Base-by-base conservation (phyloP, 2,329 filamentous ascomycete species). In the Sporothrix pseudoabietina region DNA sequence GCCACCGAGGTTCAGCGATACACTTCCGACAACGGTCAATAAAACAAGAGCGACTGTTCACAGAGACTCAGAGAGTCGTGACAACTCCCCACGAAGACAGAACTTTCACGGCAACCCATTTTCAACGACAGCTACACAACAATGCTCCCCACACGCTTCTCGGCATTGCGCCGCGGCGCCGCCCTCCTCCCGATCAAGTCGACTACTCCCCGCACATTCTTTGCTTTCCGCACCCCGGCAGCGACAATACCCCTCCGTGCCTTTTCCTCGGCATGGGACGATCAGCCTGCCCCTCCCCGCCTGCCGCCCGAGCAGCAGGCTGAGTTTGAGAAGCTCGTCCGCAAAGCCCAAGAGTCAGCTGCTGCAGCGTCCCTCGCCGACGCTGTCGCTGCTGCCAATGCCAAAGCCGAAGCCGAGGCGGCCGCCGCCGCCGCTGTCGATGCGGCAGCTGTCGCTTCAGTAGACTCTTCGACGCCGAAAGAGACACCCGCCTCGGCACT, bases 241-340 rank as follows among this genome's bases (percentile, higher is more conserved):
- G 22, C 39, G 8, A 47, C 61, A 47, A 66, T 47, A 47, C n/a
- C 61, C 39, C 22, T 47, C 19, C 61, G 61, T 39, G 61, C 61
- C 39, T 68, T 52, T 6, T 54, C 66, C 16, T 69, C 66, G 0
- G 66, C 83, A 75, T 88, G 87, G 82, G 80, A 82, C 72, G 79
- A 84, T 22, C 85, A 85, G 14, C 93, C 95, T 32, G 83, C 93
- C 8, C 96, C 96, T 19, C 94, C 94, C 0, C 92, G 94, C 68
- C 92, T 98, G 12, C 94, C 95, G 7, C 90, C 94, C 78, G 90
- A 93, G 81, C 91, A 97, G 78, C 94, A 98, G 84, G 93, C 94
- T 80, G 89, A 97, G 76, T 97, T 96, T 81, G 94, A 98, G 82
- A 87, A 90, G 57, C 91, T 98, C 4, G 94, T 98, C 80, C 89